Percentiles rank a stretch among this genome's conserved stretches.
Conservation (phyloP, 306 rosid species). For the Pterocarpus santalinus region DNA sequence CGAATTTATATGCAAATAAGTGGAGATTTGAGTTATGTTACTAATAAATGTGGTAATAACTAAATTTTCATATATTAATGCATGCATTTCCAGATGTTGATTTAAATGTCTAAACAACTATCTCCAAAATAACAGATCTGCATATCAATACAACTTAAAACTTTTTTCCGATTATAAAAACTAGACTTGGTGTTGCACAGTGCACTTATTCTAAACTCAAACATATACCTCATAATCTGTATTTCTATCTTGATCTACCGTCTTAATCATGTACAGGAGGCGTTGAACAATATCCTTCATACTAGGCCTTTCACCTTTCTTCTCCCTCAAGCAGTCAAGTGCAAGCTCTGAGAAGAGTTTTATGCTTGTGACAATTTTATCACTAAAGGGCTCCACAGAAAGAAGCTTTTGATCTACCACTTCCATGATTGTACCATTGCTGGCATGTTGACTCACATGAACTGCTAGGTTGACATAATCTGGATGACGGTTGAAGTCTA, state of each 20-base stretch:
- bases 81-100: no score
- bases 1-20: no score
- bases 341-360: slow-evolving; percentile 78
- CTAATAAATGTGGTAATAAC: no score
- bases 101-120: no score
- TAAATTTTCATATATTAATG: no score
- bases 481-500: slow-evolving; percentile 80
- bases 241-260: slow-evolving; percentile 52
- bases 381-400: slow-evolving; percentile 47
- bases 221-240: slow-evolving; percentile 7
- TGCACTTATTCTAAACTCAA: slow-evolving; percentile 22
- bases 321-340: slow-evolving; percentile 79
- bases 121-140: no score
- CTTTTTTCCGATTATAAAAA: no score
- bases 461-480: slow-evolving; percentile 79
- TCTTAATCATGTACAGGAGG: slow-evolving; percentile 65
- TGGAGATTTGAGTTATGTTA: no score
- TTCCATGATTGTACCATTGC: slow-evolving; percentile 60
- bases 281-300: slow-evolving; percentile 83
- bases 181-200: background rate
- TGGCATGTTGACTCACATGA: slow-evolving; percentile 67
- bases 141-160: no score
- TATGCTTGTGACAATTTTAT: slow-evolving; percentile 55
- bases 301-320: slow-evolving; percentile 85
- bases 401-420: slow-evolving; percentile 71